phyloP scores from a whole-genome alignment of 257 asterid species.

The Przewalskia tangutica region DNA sequence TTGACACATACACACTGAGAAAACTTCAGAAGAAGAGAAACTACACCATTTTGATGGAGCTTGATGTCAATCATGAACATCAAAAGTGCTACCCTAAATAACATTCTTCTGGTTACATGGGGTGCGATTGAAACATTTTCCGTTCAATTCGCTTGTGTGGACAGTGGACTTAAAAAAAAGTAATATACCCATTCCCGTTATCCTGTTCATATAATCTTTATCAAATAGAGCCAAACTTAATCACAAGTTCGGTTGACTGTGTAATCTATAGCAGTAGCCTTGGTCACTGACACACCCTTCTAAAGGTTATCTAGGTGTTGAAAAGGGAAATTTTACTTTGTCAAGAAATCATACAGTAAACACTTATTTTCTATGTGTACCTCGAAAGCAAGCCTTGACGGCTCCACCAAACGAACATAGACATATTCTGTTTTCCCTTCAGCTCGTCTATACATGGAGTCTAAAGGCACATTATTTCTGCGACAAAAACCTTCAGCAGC shows the following conservation, averaged over 20 bases:
- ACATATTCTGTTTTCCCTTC: constrained; percentile 89
- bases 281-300: not conserved
- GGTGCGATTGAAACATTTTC: not conserved
- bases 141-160: not conserved
- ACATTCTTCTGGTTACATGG: not conserved
- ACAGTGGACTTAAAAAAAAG: not conserved
- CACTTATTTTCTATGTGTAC: constrained; percentile 20
- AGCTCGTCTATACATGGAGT: constrained; percentile 60
- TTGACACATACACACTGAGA: not conserved
- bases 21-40: not conserved
- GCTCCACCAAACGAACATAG: constrained; percentile 55
- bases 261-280: not conserved
- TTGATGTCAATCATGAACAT: not conserved
- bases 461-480: constrained; percentile 61
- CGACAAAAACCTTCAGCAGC: constrained; percentile 99
- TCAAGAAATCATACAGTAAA: constrained; percentile 5
- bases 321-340: not conserved
- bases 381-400: constrained; percentile 74
- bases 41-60: not conserved
- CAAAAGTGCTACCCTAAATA: not conserved
- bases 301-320: not conserved
- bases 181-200: not conserved
- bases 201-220: not conserved
- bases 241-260: not conserved
- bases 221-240: not conserved